Percentiles rank a stretch among this genome's conserved stretches.
Conservation (phyloP, 495 filamentous ascomycete species). For the Penicillium nucicola region DNA sequence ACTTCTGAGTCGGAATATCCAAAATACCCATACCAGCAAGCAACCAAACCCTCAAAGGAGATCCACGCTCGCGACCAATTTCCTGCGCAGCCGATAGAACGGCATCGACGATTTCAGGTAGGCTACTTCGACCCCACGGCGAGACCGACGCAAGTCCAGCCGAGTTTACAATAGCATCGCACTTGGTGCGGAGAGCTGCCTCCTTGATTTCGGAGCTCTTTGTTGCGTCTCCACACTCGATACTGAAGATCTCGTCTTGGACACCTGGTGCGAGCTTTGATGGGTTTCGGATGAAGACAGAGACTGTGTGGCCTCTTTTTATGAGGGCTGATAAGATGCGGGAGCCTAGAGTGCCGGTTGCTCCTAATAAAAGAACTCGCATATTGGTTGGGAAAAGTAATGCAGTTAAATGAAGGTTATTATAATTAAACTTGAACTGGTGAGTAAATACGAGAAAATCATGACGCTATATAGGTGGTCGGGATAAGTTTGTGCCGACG, state of each 20-base stretch:
- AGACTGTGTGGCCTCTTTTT: constrained; percentile 33
- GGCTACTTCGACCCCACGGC: constrained; percentile 21
- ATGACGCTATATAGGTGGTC: too few species aligned
- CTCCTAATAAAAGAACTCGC: constrained; percentile 43
- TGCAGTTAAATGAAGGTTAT: too few species aligned
- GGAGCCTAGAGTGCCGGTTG: constrained; percentile 40
- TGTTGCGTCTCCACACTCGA: constrained; percentile 39
- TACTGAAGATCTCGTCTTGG: constrained; percentile 16
- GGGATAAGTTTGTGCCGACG: too few species aligned
- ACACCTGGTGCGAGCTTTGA: constrained; percentile 26
- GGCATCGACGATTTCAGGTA: constrained; percentile 26
- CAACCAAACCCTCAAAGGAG: constrained; percentile 30
- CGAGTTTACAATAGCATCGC: constrained; percentile 38
- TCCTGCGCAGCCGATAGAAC: constrained; percentile 25
- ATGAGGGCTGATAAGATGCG: constrained; percentile 39
- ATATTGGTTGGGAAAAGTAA: constrained; percentile 11
- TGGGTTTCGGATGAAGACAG: constrained; percentile 36
- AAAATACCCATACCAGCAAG: constrained; percentile 21
- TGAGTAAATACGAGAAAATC: too few species aligned
- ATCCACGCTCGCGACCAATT: constrained; percentile 19
- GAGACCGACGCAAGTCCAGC: constrained; percentile 29
- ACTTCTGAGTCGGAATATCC: constrained; percentile 19
- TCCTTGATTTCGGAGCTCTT: constrained; percentile 27
- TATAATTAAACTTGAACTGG: too few species aligned
- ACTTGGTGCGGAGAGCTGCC: constrained; percentile 27